Evolutionary conservation across 164 flowering plant species (phyloP).

Genomic region (Vitis riparia): DNA sequence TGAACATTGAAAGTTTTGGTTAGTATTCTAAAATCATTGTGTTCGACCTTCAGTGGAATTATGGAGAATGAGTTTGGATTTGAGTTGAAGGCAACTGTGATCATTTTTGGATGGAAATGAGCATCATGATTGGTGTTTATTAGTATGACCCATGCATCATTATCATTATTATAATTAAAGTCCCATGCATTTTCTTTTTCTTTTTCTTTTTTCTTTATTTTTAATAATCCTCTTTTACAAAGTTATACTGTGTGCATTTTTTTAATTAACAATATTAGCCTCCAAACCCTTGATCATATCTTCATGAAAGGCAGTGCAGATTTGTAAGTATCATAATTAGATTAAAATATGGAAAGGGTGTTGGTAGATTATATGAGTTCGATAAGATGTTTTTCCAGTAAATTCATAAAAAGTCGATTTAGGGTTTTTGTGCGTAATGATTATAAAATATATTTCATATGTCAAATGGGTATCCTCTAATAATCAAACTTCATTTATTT

Average conservation of each 20-base stretch:
- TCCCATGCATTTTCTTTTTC: background rate
- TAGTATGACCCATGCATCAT: conserved; percentile 12
- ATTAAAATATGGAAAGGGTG: conserved; percentile 7
- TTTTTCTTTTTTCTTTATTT: too few relatives aligned
- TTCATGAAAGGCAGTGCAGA: conserved; percentile 33
- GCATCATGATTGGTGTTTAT: conserved; percentile 5
- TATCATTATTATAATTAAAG: background rate
- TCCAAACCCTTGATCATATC: conserved; percentile 19
- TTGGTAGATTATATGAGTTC: too few relatives aligned
- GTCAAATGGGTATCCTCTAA: too few relatives aligned
- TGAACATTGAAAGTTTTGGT: too few relatives aligned
- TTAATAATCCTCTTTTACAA: background rate
- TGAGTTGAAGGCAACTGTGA: conserved; percentile 1
- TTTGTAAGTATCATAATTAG: conserved; percentile 10
- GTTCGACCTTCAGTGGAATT: too few relatives aligned
- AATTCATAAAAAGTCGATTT: too few relatives aligned
- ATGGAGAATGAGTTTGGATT: background rate
- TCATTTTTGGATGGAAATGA: too few relatives aligned
- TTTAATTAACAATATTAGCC: background rate
- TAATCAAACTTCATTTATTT: too few relatives aligned
- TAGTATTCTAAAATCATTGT: too few relatives aligned
- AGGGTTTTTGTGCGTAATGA: too few relatives aligned
- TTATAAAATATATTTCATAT: too few relatives aligned
- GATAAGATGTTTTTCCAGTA: too few relatives aligned
- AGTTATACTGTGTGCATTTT: background rate